Conservation (phyloP, 2,329 filamentous ascomycete species). For the Cytospora piceicola region DNA sequence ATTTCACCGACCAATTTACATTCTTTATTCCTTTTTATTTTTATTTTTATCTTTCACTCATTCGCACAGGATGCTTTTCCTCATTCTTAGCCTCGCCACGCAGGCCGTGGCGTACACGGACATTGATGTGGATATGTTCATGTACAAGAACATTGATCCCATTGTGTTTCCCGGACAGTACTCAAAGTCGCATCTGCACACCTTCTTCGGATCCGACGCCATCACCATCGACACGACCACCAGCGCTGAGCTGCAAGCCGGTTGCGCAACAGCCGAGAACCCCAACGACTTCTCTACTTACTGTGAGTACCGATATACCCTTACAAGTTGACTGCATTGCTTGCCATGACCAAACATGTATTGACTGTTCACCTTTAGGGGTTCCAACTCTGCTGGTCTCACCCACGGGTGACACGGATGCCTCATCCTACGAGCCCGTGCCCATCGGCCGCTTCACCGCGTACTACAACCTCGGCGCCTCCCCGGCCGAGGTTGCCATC, state of each 20-base stretch:
- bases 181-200: conserved; percentile 41
- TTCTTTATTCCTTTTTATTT: background rate
- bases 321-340: background rate
- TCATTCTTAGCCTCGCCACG: conserved; percentile 18
- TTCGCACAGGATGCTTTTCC: conserved; percentile 22
- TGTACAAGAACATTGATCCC: conserved; percentile 42
- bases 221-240: conserved; percentile 39
- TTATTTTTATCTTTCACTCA: conserved; percentile 1
- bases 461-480: conserved; percentile 34
- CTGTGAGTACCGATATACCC: conserved; percentile 24
- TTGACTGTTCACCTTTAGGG: conserved; percentile 8
- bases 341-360: background rate
- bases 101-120: conserved; percentile 34
- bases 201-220: conserved; percentile 43
- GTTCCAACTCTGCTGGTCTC: conserved; percentile 32
- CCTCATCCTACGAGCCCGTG: conserved; percentile 25
- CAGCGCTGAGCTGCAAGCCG: conserved; percentile 38
- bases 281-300: conserved; percentile 39
- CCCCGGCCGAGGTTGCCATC: conserved; percentile 33
- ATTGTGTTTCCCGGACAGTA: conserved; percentile 41
- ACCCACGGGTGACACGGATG: conserved; percentile 28
- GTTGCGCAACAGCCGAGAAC: conserved; percentile 37
- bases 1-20: conserved; percentile 3
- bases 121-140: conserved; percentile 35
- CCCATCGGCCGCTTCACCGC: conserved; percentile 32